Evolutionary conservation across 1,284 basidiomycete species (phyloP), one percentile per base, ranked within the genome.

Genomic region (Boletellus deceptivus): DNA sequence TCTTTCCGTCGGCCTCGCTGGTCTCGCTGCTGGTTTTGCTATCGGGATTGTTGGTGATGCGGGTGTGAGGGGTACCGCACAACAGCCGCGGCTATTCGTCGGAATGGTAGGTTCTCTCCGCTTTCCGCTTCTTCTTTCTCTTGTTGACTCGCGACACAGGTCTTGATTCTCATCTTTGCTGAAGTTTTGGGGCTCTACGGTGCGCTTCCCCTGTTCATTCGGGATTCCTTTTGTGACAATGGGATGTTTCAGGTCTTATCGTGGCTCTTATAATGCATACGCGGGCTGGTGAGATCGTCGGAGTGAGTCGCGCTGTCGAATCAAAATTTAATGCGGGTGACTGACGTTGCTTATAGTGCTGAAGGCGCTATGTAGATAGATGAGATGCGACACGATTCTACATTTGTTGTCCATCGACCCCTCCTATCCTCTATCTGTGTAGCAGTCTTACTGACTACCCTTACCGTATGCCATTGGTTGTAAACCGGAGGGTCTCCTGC

Each of bases 31-130:
- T 49, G 93, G 92, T 44, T 93, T 92, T 67, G 92, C 92, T 16
- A 93, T 95, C 62, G 92, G 95, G 57, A 91, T 98, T 66, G 95
- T 98, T 52, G 93, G 96, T 70, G 93, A 98, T 69, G 91, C 95
- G 55, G 92, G 93, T 79, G 92, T 94, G 37, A 79, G 93, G 54
- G 90, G 90, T 51, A 92, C 90, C 53, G 89, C 90, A 37, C 90
- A 96, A 70, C 93, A 98, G 75, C 91, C 93, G 42, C 80, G 92
- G 65, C 78, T 98, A 57, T 98, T 93, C 73, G 95, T 98, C 64
- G 91, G 89, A 65, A 87, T 86, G 85, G 83, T 83, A 27, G 9
- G 74, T 57, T 48, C 46, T 42, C 40, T 49, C 10, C 42, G 16
- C 40, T 31, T 13, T 31, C 11, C 29, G 29, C 29, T 10, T 4